Conservation (phyloP, 495 filamentous ascomycete species). For the Beverwykella pulmonaria region DNA sequence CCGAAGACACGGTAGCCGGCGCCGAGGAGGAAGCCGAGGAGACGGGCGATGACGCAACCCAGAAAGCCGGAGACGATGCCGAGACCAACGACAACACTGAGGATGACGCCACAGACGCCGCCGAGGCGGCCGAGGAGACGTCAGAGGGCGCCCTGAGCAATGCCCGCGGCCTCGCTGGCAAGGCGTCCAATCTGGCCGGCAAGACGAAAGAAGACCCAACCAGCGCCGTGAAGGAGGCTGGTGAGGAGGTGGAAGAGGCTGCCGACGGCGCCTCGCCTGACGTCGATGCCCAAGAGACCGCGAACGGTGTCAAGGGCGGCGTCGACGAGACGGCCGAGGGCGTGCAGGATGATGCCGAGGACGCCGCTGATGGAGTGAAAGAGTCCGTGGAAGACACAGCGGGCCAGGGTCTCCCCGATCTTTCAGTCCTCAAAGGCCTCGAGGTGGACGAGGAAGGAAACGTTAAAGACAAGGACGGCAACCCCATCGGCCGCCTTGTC, state of each 20-base stretch:
- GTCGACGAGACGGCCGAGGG: conserved; percentile 43
- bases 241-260: conserved; percentile 28
- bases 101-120: conserved; percentile 35
- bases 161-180: conserved; percentile 43
- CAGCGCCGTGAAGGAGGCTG: conserved; percentile 26
- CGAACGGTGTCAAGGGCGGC: conserved; percentile 23
- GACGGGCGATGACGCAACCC: conserved; percentile 41
- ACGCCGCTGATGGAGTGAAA: conserved; percentile 34
- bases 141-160: conserved; percentile 29
- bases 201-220: conserved; percentile 28
- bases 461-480: conserved; percentile 59
- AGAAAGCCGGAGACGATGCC: conserved; percentile 46
- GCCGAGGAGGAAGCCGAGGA: conserved; percentile 39
- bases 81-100: conserved; percentile 29
- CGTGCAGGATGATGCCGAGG: conserved; percentile 27
- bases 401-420: conserved; percentile 45
- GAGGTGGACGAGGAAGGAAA: conserved; percentile 61
- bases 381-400: conserved; percentile 39
- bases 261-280: conserved; percentile 20
- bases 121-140: conserved; percentile 26
- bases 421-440: conserved; percentile 60
- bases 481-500: conserved; percentile 58
- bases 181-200: conserved; percentile 36
- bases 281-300: conserved; percentile 14
- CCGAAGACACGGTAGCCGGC: conserved; percentile 38